Conservation (phyloP, 345 rosid genomes). For the Populus euphratica region DNA sequence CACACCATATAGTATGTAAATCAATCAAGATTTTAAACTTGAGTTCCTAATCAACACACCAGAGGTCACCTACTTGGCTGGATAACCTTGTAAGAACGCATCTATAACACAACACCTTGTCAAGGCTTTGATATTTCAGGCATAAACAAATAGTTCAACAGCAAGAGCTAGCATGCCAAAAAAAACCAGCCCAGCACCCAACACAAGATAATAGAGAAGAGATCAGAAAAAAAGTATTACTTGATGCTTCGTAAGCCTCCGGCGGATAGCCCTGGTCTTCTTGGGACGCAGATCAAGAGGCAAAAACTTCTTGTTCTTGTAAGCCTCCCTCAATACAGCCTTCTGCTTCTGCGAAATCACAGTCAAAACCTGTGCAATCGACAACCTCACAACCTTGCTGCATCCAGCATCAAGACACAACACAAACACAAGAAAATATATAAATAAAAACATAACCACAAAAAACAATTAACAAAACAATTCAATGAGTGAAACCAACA, state of each 20-base stretch:
- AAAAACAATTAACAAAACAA: neutral
- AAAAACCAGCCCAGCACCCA: neutral
- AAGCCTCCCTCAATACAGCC: conserved; percentile 75
- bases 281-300: conserved; percentile 95
- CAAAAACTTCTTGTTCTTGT: conserved; percentile 69
- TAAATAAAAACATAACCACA: too few relatives aligned
- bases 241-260: conserved; percentile 93
- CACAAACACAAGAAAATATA: neutral
- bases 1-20: neutral
- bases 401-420: conserved; percentile 1
- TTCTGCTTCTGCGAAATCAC: conserved; percentile 90
- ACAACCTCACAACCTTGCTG: conserved; percentile 95
- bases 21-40: neutral
- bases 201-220: too few relatives aligned
- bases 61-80: neutral
- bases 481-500: neutral
- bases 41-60: neutral
- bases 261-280: conserved; percentile 92
- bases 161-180: neutral
- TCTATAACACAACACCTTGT: neutral
- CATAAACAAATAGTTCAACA: neutral
- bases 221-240: conserved; percentile 23
- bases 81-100: neutral
- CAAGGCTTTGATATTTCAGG: neutral
- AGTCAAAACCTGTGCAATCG: conserved; percentile 87